A percentile compares a stretch with the other conserved stretches of the same genome.
Conservation (phyloP, 2,329 filamentous ascomycete genomes). For the Aspergillus sp. region DNA sequence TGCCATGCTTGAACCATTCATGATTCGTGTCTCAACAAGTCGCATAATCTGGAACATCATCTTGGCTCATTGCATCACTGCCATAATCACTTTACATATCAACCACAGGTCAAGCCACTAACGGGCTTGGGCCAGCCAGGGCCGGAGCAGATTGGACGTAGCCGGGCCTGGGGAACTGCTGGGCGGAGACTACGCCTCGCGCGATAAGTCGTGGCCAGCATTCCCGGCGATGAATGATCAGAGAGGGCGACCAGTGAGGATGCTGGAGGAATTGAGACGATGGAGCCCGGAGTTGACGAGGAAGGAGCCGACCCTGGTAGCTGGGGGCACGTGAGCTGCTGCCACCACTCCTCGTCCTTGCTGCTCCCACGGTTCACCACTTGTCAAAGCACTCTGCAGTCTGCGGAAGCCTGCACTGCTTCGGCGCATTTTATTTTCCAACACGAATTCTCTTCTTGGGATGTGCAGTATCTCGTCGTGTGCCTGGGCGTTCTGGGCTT, state of each 20-base stretch:
- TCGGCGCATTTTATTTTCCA: background rate
- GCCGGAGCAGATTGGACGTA: conserved; percentile 4
- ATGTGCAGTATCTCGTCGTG: background rate
- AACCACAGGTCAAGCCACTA: conserved; percentile 13
- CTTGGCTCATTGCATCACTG: conserved; percentile 20
- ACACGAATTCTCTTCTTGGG: background rate
- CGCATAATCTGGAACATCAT: conserved; percentile 13
- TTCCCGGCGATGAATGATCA: background rate
- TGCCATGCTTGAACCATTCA: conserved; percentile 10
- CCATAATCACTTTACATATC: conserved; percentile 1
- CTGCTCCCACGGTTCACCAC: background rate
- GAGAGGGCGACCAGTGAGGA: conserved; percentile 8
- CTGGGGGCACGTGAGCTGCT: conserved; percentile 9
- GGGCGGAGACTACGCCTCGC: conserved; percentile 3
- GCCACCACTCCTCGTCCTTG: background rate
- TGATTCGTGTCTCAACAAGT: conserved; percentile 8
- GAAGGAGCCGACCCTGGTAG: conserved; percentile 1
- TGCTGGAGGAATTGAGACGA: background rate
- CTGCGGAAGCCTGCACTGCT: background rate
- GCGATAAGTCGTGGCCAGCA: background rate
- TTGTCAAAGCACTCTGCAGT: background rate
- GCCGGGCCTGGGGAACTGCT: conserved; percentile 1
- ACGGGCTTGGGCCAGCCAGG: conserved; percentile 10
- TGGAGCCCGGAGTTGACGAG: background rate
- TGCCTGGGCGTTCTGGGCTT: conserved; percentile 5